Percentiles rank a stretch among this genome's conserved stretches.
Evolutionary conservation across 495 filamentous ascomycete species (phyloP).

Genomic region (Neurospora sp.): DNA sequence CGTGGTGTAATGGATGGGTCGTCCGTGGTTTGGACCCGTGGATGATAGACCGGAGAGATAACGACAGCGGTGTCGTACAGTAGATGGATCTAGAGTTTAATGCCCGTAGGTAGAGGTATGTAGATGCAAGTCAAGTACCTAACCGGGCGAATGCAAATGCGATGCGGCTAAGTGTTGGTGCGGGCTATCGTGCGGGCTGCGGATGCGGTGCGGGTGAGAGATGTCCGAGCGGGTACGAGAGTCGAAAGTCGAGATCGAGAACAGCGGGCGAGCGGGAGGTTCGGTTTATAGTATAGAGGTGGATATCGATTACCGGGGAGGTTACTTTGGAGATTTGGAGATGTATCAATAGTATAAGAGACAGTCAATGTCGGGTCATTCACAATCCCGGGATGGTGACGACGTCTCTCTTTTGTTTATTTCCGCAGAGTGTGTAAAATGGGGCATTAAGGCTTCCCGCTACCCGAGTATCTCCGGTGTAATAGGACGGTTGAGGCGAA

Average conservation of each 20-base stretch:
- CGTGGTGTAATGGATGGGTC: neutral
- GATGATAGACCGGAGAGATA: neutral
- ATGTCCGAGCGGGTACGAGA: neutral
- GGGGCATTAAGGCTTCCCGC: neutral
- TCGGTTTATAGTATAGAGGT: neutral
- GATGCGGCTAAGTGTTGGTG: neutral
- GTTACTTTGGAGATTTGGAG: neutral
- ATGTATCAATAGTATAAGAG: neutral
- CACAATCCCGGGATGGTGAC: neutral
- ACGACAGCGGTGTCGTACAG: neutral
- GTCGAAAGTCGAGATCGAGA: neutral
- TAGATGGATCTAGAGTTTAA: neutral
- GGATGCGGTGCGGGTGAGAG: neutral
- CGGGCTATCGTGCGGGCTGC: neutral
- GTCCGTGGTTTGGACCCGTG: neutral
- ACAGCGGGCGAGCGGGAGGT: neutral
- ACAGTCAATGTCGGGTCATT: neutral
- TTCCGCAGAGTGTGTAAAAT: neutral
- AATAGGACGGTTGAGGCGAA: neutral
- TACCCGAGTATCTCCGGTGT: neutral
- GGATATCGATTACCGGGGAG: neutral
- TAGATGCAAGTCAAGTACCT: neutral
- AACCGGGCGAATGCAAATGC: neutral
- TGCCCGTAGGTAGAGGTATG: neutral
- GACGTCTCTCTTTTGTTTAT: neutral